Conservation (phyloP, 495 filamentous ascomycete species). For the Penicillium mononematosum region DNA sequence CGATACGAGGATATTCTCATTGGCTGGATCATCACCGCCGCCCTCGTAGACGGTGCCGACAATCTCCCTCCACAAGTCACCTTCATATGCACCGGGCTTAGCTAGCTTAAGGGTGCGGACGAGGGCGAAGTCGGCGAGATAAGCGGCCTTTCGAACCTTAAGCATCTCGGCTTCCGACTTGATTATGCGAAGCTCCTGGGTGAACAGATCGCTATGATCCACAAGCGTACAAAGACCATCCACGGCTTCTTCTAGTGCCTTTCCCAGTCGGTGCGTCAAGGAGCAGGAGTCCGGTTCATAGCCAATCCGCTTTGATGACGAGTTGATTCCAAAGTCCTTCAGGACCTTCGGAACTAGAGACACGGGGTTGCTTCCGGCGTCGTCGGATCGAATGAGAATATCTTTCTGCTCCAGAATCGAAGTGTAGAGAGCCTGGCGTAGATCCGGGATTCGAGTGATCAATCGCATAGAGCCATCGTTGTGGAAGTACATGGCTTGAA, state of each 20-base stretch:
- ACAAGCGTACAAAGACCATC: conserved; percentile 22
- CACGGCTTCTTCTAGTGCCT: conserved; percentile 21
- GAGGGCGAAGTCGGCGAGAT: conserved; percentile 28
- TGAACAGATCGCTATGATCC: conserved; percentile 23
- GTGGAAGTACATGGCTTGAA: conserved; percentile 30
- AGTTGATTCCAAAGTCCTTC: conserved; percentile 24
- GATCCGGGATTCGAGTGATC: conserved; percentile 27
- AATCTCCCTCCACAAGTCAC: conserved; percentile 28
- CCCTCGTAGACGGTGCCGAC: conserved; percentile 26
- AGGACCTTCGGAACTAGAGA: conserved; percentile 25
- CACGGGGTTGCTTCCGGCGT: conserved; percentile 25
- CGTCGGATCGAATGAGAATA: conserved; percentile 26
- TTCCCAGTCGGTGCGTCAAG: conserved; percentile 21
- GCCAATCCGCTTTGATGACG: conserved; percentile 22
- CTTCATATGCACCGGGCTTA: conserved; percentile 28
- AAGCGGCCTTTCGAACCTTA: conserved; percentile 29
- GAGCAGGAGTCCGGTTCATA: conserved; percentile 27
- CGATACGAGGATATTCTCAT: conserved; percentile 29
- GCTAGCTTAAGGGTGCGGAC: conserved; percentile 25
- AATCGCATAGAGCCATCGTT: conserved; percentile 23
- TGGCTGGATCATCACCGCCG: conserved; percentile 28
- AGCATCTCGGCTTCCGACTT: conserved; percentile 26
- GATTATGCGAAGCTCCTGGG: conserved; percentile 24
- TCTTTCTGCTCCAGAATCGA: conserved; percentile 23
- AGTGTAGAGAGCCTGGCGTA: conserved; percentile 27